Evolutionary conservation across 768 basidiomycete species (phyloP), one percentile per base, ranked within the genome.

Genomic region (Macrolepiota fuliginosa): DNA sequence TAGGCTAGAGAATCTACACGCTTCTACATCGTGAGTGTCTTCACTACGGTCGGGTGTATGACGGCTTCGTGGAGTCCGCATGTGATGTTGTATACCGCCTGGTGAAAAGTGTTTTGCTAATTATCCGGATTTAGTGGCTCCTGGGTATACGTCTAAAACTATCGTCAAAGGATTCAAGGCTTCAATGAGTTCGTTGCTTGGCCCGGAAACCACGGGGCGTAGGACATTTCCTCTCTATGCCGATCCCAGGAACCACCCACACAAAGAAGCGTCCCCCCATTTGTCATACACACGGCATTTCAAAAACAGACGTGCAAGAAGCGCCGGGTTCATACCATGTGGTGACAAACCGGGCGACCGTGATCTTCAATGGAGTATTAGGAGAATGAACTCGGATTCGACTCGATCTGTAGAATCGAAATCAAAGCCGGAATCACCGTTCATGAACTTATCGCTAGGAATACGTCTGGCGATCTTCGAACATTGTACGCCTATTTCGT

Each of bases 381-480:
- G 24, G 12, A 11, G 24, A 11, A 49, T 27, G 24, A 27, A 25
- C 22, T 25, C 15, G 47, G 47, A 45, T 19, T 10, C 22, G 47
- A 3, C 22, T 27, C 47, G 22, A 22, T 5, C 47, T 17, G 25
- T 25, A 22, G 24, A 7, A 49, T 9, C 47, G 6, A 35, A 54
- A 25, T n/a, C 53, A 7, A 29, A 11, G 7, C 7, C 29, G 12
- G 62, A 70, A 1, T 75, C 75, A 55, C 71, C 65, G 11, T 66
- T 78, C 47, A 52, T 65, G 50, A 57, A 65, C 24, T 71, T 78
- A 10, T 76, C 76, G 1, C 63, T 68, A 10, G 77, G 77, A 62
- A 54, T 78, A 24, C 66, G 69, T 58, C 63, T 74, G 45, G 49
- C 67, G 12, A 67, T 78, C 35, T 65, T 78, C 10, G 63, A 67